Evolutionary conservation across 2,329 filamentous ascomycete genomes (phyloP).

Genomic region (Verticillium longisporum): DNA sequence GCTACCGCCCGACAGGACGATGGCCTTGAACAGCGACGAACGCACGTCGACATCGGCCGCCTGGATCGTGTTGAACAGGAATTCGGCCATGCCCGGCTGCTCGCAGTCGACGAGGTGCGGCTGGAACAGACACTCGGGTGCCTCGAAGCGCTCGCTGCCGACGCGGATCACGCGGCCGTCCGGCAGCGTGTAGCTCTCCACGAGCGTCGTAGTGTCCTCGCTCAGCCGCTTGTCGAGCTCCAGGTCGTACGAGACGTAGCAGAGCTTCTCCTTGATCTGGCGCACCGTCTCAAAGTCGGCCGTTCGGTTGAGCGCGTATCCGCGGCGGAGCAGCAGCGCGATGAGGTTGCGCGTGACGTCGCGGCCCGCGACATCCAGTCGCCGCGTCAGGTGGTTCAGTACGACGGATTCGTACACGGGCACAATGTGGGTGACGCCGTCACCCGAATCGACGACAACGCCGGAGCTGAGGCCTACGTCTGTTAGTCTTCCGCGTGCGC

Average conservation of each 20-base stretch:
- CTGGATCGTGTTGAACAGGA: conserved; percentile 98
- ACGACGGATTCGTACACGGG: conserved; percentile 98
- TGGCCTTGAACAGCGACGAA: conserved; percentile 90
- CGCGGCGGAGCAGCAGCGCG: conserved; percentile 83
- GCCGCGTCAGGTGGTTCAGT: conserved; percentile 89
- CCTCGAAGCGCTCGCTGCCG: conserved; percentile 95
- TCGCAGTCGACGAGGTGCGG: conserved; percentile 97
- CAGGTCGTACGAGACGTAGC: conserved; percentile 97
- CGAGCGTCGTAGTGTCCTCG: conserved; percentile 94
- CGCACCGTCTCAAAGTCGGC: conserved; percentile 98
- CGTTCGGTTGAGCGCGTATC: conserved; percentile 95
- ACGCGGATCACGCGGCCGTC: conserved; percentile 95
- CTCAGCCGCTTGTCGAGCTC: conserved; percentile 92
- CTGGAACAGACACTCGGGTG: conserved; percentile 96
- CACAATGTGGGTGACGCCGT: conserved; percentile 97
- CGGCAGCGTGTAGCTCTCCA: conserved; percentile 95
- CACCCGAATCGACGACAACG: conserved; percentile 97
- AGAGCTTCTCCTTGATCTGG: conserved; percentile 99
- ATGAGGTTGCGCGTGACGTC: conserved; percentile 99
- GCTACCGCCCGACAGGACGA: conserved; percentile 91
- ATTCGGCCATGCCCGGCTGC: conserved; percentile 92
- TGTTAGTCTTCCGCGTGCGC: background rate
- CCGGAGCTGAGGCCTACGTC: conserved; percentile 71
- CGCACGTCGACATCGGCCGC: conserved; percentile 91
- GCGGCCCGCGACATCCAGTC: conserved; percentile 90